Conservation (phyloP, 805 yeast species). For the Starmera caribaea region DNA sequence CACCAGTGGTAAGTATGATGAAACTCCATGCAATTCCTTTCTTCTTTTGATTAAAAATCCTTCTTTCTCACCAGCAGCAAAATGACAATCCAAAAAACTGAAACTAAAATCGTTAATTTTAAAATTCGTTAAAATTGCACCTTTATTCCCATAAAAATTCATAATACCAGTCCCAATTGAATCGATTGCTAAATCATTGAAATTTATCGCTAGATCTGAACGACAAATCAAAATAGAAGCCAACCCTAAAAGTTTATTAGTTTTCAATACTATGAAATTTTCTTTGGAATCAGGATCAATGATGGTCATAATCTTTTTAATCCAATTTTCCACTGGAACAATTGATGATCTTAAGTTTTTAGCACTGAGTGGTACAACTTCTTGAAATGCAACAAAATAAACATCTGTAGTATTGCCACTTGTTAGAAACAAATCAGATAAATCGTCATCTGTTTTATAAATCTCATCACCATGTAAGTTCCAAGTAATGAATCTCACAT, state of each 20-base stretch:
- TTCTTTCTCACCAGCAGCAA: conserved; percentile 39
- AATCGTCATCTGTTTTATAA: conserved; percentile 10
- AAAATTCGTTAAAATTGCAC: conserved; percentile 40
- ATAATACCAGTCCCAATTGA: conserved; percentile 50
- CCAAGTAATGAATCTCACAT: conserved; percentile 28
- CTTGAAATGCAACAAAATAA: conserved; percentile 38
- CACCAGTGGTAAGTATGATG: conserved; percentile 16
- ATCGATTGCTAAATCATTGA: conserved; percentile 27
- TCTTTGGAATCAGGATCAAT: conserved; percentile 16
- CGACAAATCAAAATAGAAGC: conserved; percentile 35
- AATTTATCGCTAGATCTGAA: conserved; percentile 23
- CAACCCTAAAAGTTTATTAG: conserved; percentile 43
- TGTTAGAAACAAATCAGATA: conserved; percentile 7
- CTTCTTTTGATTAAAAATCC: conserved; percentile 28
- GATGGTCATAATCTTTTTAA: conserved; percentile 12
- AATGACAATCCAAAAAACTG: conserved; percentile 40
- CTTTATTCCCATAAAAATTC: conserved; percentile 53
- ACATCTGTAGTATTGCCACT: conserved; percentile 17
- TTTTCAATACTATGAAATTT: conserved; percentile 22
- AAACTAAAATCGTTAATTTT: conserved; percentile 22
- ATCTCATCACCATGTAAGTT: conserved; percentile 24
- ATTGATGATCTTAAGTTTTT: conserved; percentile 25
- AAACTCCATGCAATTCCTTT: conserved; percentile 34
- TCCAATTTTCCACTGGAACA: conserved; percentile 25
- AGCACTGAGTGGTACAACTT: conserved; percentile 38